phyloP scores from a whole-genome alignment of 192 early-diverging fungal genomes.

The Podila horticola region DNA sequence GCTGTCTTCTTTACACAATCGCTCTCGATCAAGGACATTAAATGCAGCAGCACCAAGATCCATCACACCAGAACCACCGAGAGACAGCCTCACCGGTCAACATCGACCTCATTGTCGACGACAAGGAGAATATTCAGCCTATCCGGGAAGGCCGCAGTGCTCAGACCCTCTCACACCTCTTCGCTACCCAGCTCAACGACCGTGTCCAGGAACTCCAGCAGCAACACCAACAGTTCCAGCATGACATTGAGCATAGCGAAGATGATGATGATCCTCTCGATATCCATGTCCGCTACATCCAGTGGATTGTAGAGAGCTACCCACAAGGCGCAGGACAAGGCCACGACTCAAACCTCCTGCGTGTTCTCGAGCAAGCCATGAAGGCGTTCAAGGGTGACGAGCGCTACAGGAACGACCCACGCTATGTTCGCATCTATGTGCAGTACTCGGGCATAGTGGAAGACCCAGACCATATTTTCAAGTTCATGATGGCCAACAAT shows the following conservation, averaged over 20 bases:
- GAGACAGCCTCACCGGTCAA: not conserved
- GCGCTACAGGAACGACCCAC: constrained; percentile 69
- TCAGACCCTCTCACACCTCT: constrained; percentile 38
- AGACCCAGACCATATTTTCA: constrained; percentile 76
- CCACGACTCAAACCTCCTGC: constrained; percentile 57
- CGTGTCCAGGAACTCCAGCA: constrained; percentile 28
- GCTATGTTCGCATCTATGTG: constrained; percentile 52
- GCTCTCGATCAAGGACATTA: not conserved
- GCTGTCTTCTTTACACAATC: too few relatives aligned
- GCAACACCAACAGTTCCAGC: constrained; percentile 32
- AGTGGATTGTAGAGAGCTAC: constrained; percentile 70
- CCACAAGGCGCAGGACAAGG: constrained; percentile 64
- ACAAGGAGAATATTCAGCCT: constrained; percentile 85
- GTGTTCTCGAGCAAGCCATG: constrained; percentile 61
- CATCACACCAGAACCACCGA: not conserved
- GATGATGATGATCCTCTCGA: constrained; percentile 68
- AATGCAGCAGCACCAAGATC: not conserved
- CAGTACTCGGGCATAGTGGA: constrained; percentile 64
- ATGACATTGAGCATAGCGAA: constrained; percentile 45
- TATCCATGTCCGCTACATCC: constrained; percentile 65
- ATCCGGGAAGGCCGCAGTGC: constrained; percentile 72
- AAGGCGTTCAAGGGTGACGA: constrained; percentile 59
- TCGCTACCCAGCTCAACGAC: constrained; percentile 27
- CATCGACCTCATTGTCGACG: constrained; percentile 63
- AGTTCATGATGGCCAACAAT: constrained; percentile 74